phyloP scores from a whole-genome alignment of 352 stramenopile genomes.

The Phytophthora europaea region DNA sequence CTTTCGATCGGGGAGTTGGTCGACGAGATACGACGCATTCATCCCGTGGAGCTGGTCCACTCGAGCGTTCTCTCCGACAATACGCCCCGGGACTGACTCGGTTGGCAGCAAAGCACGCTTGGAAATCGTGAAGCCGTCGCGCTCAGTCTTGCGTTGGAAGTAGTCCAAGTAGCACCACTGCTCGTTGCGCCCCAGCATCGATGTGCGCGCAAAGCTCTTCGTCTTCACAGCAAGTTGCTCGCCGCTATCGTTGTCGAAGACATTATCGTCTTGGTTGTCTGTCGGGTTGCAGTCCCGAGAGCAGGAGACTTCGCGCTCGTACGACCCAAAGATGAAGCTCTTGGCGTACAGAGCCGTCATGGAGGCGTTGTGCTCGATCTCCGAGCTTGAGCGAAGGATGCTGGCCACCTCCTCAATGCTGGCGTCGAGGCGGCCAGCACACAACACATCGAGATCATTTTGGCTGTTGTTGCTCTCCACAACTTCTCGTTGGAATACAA shows the following conservation, averaged over 20 bases:
- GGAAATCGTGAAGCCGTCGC: slow-evolving; percentile 30
- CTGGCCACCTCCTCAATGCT: slow-evolving; percentile 39
- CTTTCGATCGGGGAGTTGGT: not conserved
- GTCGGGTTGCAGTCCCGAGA: not conserved
- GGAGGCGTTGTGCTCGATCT: slow-evolving; percentile 33
- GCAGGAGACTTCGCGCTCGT: slow-evolving; percentile 27
- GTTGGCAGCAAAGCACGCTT: slow-evolving; percentile 26
- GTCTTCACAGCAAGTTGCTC: slow-evolving; percentile 39
- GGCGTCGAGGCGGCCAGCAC: slow-evolving; percentile 22
- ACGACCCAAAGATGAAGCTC: slow-evolving; percentile 43
- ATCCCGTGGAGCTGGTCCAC: slow-evolving; percentile 35
- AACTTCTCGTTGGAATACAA: slow-evolving; percentile 12
- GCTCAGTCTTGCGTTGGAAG: slow-evolving; percentile 24
- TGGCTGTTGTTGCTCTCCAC: not conserved
- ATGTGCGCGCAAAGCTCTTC: slow-evolving; percentile 27
- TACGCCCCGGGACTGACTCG: slow-evolving; percentile 10
- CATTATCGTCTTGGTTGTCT: slow-evolving; percentile 8
- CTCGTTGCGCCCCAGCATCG: slow-evolving; percentile 34
- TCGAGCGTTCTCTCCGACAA: slow-evolving; percentile 3
- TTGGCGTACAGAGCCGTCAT: slow-evolving; percentile 50
- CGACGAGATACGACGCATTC: slow-evolving; percentile 20
- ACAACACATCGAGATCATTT: slow-evolving; percentile 24
- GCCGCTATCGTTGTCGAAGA: not conserved
- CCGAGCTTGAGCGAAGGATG: slow-evolving; percentile 22
- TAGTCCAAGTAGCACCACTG: slow-evolving; percentile 46